phyloP scores from a whole-genome alignment of 805 yeast genomes.

The Cyberlindnera subsufficiens region DNA sequence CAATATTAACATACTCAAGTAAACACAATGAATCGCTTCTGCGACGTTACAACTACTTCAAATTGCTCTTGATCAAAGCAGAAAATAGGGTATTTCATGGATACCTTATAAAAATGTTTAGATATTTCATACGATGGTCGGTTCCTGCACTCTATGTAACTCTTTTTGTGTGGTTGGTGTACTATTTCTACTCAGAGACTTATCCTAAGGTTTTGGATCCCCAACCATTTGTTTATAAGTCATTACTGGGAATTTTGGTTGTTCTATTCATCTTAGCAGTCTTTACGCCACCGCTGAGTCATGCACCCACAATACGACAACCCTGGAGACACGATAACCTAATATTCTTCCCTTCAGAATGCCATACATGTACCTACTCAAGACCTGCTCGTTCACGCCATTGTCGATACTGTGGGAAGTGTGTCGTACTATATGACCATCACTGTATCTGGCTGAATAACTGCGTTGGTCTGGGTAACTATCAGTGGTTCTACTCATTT shows the following conservation, averaged over 20 bases:
- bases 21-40: background rate
- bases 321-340: conserved; percentile 13
- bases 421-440: conserved; percentile 65
- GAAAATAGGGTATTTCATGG: conserved; percentile 17
- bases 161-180: conserved; percentile 9
- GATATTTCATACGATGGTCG: conserved; percentile 9
- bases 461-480: conserved; percentile 68
- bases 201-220: conserved; percentile 14
- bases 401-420: conserved; percentile 60
- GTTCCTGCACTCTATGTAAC: conserved; percentile 17
- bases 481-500: conserved; percentile 52
- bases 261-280: conserved; percentile 9
- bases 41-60: background rate
- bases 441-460: conserved; percentile 71
- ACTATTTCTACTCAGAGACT: conserved; percentile 11
- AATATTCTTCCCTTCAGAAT: conserved; percentile 24
- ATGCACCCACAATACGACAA: background rate
- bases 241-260: conserved; percentile 4
- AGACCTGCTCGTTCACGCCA: conserved; percentile 73
- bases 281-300: conserved; percentile 9
- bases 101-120: background rate
- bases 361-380: conserved; percentile 55
- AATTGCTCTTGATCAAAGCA: background rate
- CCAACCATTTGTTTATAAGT: conserved; percentile 10
- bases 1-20: background rate